phyloP scores from a whole-genome alignment of 352 stramenopile genomes.

The Globisporangium spiculum region DNA sequence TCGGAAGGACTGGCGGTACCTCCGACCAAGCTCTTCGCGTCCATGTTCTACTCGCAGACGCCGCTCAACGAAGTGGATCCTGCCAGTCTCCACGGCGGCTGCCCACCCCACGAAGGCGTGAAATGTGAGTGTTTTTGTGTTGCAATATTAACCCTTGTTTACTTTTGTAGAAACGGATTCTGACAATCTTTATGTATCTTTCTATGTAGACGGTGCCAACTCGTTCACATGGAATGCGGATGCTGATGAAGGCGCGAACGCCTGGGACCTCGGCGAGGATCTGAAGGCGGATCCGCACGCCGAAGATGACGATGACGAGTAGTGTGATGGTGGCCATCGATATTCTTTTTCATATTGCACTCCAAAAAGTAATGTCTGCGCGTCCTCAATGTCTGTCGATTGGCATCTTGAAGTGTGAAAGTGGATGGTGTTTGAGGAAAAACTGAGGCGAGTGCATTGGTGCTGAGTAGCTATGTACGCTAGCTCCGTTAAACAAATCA shows the following conservation, averaged over 20 bases:
- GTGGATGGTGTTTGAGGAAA: background rate
- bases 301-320: slow-evolving; percentile 5
- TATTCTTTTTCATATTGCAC: background rate
- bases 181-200: slow-evolving; percentile 12
- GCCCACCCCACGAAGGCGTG: slow-evolving; percentile 46
- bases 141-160: slow-evolving; percentile 2
- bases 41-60: slow-evolving; percentile 75
- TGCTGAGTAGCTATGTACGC: background rate
- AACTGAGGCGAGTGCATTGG: background rate
- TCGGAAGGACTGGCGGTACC: slow-evolving; percentile 61
- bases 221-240: slow-evolving; percentile 74
- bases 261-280: slow-evolving; percentile 46
- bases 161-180: background rate
- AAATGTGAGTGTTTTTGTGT: slow-evolving; percentile 47
- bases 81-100: slow-evolving; percentile 62
- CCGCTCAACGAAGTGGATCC: slow-evolving; percentile 54
- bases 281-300: slow-evolving; percentile 28
- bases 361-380: background rate
- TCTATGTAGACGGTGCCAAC: slow-evolving; percentile 49
- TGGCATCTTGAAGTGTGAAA: background rate
- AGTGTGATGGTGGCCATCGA: background rate
- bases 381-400: background rate
- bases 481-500: background rate
- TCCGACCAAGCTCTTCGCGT: slow-evolving; percentile 60
- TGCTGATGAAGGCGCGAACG: slow-evolving; percentile 59